Percentiles rank a stretch among this genome's conserved stretches.
Conservation (phyloP, 768 basidiomycete species). For the Auriculariales sp. region DNA sequence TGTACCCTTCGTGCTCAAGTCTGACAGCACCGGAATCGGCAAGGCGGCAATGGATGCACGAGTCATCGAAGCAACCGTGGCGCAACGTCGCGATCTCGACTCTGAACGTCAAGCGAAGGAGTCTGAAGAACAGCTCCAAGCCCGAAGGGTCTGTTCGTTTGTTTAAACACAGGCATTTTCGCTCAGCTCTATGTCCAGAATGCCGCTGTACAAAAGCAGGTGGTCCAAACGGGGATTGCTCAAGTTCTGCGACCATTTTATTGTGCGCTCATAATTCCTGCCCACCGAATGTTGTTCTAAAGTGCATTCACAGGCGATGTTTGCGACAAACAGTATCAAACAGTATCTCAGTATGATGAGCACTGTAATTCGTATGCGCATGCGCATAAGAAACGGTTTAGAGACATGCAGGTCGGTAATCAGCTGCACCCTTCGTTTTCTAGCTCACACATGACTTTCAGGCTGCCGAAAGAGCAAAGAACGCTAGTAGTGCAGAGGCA, state of each 20-base stretch:
- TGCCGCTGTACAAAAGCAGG: constrained; percentile 45
- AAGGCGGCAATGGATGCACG: constrained; percentile 66
- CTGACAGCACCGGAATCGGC: constrained; percentile 65
- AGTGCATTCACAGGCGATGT: not conserved
- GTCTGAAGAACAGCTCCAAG: constrained; percentile 58
- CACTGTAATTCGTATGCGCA: constrained; percentile 84
- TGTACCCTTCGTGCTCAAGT: constrained; percentile 67
- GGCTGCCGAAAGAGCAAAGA: constrained; percentile 15
- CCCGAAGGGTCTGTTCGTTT: constrained; percentile 41
- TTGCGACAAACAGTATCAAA: constrained; percentile 81
- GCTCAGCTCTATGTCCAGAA: too few relatives aligned
- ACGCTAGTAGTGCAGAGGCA: constrained; percentile 41
- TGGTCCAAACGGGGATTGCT: constrained; percentile 53
- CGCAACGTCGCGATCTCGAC: constrained; percentile 64
- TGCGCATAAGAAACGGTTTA: constrained; percentile 70
- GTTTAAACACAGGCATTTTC: too few relatives aligned
- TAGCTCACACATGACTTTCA: not conserved
- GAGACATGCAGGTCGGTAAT: constrained; percentile 69
- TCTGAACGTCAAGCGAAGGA: constrained; percentile 73
- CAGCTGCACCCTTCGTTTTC: constrained; percentile 18
- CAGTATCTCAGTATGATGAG: constrained; percentile 76
- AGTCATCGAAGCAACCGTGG: constrained; percentile 76
- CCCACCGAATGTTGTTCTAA: too few relatives aligned
- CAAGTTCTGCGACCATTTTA: constrained; percentile 61
- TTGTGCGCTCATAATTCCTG: constrained; percentile 35